Conservation (phyloP, 164 flowering plant genomes). For the Chimonanthus salicifolius region DNA sequence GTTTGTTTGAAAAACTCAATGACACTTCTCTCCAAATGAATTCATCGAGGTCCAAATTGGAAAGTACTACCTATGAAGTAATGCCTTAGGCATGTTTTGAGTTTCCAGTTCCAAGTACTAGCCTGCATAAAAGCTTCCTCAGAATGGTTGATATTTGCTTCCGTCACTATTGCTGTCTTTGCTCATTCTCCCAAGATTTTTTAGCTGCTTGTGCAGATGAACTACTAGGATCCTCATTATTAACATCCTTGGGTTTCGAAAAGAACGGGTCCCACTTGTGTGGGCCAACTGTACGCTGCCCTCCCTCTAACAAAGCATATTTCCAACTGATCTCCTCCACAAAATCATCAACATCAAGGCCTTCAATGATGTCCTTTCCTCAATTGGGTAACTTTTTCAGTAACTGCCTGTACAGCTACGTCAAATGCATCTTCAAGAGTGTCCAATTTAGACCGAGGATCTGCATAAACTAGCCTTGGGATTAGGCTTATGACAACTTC, state of each 20-base stretch:
- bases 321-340: constrained; percentile 92
- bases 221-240: constrained; percentile 33
- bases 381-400: constrained; percentile 68
- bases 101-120: constrained; percentile 6
- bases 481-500: constrained; percentile 79
- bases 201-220: constrained; percentile 61
- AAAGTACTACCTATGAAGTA: constrained; percentile 7
- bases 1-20: neutral
- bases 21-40: constrained; percentile 7
- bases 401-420: constrained; percentile 75
- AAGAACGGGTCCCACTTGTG: constrained; percentile 98
- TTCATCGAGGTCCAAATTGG: constrained; percentile 7
- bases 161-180: constrained; percentile 45
- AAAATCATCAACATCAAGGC: constrained; percentile 52
- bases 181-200: constrained; percentile 83
- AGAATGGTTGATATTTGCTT: neutral
- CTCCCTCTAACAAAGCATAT: constrained; percentile 76
- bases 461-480: constrained; percentile 75
- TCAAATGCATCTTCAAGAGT: constrained; percentile 92
- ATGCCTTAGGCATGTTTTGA: constrained; percentile 5
- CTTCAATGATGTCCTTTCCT: constrained; percentile 68
- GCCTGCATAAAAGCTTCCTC: neutral
- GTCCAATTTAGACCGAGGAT: constrained; percentile 82
- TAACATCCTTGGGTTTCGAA: constrained; percentile 67
- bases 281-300: constrained; percentile 60